phyloP scores from a whole-genome alignment of 164 flowering plant species.

The Vitis rotundifolia region DNA sequence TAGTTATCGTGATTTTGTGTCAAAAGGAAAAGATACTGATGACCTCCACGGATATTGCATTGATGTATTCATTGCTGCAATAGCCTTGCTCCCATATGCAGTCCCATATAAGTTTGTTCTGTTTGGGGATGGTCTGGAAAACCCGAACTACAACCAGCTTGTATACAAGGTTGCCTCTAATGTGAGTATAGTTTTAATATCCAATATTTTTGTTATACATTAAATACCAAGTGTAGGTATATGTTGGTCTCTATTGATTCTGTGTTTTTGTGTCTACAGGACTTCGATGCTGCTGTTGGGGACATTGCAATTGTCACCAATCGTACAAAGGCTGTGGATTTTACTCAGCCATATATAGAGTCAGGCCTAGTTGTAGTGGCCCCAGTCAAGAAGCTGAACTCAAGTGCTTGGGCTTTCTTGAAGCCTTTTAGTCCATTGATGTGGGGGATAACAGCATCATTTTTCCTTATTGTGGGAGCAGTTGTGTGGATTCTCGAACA shows the following conservation, averaged over 20 bases:
- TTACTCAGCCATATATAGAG: conserved; percentile 71
- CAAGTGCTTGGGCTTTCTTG: conserved; percentile 64
- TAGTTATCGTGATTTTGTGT: conserved; percentile 45
- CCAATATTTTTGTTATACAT: neutral
- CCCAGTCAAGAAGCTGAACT: conserved; percentile 44
- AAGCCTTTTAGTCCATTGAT: conserved; percentile 59
- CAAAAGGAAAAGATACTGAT: conserved; percentile 21
- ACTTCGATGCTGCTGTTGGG: conserved; percentile 68
- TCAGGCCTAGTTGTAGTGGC: conserved; percentile 72
- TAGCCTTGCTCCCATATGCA: conserved; percentile 50
- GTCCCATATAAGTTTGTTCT: conserved; percentile 46
- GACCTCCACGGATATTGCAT: conserved; percentile 49
- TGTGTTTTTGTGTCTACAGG: conserved; percentile 26
- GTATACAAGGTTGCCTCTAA: conserved; percentile 30
- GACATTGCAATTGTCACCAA: conserved; percentile 65
- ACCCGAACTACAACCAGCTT: conserved; percentile 57
- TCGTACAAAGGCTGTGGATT: conserved; percentile 60
- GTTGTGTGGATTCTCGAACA: conserved; percentile 77
- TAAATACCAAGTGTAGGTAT: neutral
- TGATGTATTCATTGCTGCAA: conserved; percentile 61
- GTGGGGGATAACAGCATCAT: conserved; percentile 59
- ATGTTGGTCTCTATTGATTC: neutral
- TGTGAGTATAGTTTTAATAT: conserved; percentile 35
- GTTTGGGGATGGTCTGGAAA: conserved; percentile 55
- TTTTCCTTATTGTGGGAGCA: conserved; percentile 56